Evolutionary conservation across 2,329 filamentous ascomycete genomes (phyloP), one percentile per base, ranked within the genome.

Genomic region (Microsporum ferrugineum): DNA sequence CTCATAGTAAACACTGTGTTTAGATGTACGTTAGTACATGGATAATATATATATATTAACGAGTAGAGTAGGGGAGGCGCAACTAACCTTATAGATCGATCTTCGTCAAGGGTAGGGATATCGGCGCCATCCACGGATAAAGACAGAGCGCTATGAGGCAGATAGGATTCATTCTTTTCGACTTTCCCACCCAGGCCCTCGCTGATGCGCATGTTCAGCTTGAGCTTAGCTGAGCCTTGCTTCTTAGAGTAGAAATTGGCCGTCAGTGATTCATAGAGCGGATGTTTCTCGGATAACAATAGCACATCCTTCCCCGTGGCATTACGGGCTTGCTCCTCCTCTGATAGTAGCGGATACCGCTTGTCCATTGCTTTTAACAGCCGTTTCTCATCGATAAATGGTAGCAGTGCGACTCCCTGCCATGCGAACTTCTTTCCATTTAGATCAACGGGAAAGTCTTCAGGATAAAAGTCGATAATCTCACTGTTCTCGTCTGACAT

Each of bases 351-450:
- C 5, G 88, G 88, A 69, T 96, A 96, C 68, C 88, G 90, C 65
- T 85, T 87, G 56, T 84, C 82, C 78, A 97, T 92, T 6, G 92
- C 92, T 17, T 82, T 80, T 6, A 99, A 79, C 17, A 99, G 78
- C 59, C 91, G 85, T 59, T 87, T 85, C 80, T 95, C 94, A 68
- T 99, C 91, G 68, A 99, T 99, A 73, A 97, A 99, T 0, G 94
- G 94, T 38, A 99, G 80, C 23, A 99, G 79, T 2, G 90, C 91
- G 59, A 99, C 88, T 65, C 94, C 94, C 73, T 97, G 92, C 94
- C 95, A 99, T 0, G 91, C 90, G 76, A 96, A 95, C 72, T 97
- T 99, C 78, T 97, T 97, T 60, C 94, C 94, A 66, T 99, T 99
- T 47, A 97, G 77, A 73, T 99, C 94, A 59, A 97, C 83, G 14